These are phyloP conservation scores for Mortierella alpina DNA, from an alignment of 192 early-diverging fungal species.

Conservation along the genomic window DNA sequence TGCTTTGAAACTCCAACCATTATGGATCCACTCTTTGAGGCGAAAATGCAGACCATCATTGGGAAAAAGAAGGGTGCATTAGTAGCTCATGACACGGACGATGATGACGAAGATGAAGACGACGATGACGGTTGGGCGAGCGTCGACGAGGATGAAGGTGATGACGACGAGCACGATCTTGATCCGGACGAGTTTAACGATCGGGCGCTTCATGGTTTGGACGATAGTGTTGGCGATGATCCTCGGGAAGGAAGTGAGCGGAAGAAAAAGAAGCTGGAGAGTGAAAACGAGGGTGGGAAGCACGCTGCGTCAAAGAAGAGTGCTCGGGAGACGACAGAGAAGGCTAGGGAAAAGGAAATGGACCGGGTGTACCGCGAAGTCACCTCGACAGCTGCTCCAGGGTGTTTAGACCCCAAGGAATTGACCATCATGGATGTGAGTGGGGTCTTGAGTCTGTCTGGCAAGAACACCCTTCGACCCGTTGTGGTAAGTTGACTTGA, in stretches of 20 bases:
- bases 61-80: slow-evolving; percentile 12
- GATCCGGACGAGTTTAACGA: slow-evolving; percentile 20
- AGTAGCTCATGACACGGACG: slow-evolving; percentile 10
- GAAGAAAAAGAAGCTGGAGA: slow-evolving; percentile 26
- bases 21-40: slow-evolving; percentile 27
- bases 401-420: slow-evolving; percentile 27
- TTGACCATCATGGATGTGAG: slow-evolving; percentile 6
- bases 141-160: slow-evolving; percentile 13
- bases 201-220: slow-evolving; percentile 6
- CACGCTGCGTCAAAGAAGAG: not conserved
- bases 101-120: slow-evolving; percentile 27
- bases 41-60: slow-evolving; percentile 23
- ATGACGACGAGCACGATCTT: not conserved
- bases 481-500: slow-evolving; percentile 21
- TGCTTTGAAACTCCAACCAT: slow-evolving; percentile 45
- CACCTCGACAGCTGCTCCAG: slow-evolving; percentile 14
- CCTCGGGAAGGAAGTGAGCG: slow-evolving; percentile 2
- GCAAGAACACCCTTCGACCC: slow-evolving; percentile 22
- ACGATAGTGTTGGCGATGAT: not conserved
- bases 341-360: slow-evolving; percentile 19
- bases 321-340: not conserved
- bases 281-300: not conserved
- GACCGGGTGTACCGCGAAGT: slow-evolving; percentile 6
- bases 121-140: slow-evolving; percentile 20
- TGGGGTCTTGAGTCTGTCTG: slow-evolving; percentile 21